Evolutionary conservation across 164 flowering plant species (phyloP), one percentile per base, ranked within the genome.

Genomic region (Vitis vinifera): DNA sequence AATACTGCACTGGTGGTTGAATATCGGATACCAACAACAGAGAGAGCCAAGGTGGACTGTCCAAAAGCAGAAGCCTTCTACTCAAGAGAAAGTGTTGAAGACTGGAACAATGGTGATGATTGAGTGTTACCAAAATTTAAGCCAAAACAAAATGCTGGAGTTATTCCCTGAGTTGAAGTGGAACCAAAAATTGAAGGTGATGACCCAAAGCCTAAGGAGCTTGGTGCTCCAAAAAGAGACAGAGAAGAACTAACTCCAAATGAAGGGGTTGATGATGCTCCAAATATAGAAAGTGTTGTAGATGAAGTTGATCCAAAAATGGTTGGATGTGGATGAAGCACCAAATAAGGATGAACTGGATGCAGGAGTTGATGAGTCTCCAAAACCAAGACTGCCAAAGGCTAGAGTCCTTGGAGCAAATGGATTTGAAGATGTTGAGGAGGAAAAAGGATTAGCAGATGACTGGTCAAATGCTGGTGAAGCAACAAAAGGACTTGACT

Each of bases 121-220:
- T 91, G 97, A n/a, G 91, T 87, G 77, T 76, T 86, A 48, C 82
- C 84, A 80, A 89, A 88, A 60, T 51, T 81, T 66, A 81, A 55
- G 71, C 89, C 81, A 68, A 86, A 56, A 62, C 81, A 78, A 86
- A 88, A 89, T 74, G 87, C 10, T 47, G 90, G 49, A 63, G 80
- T 44, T 66, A 87, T 63, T 69, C 78, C 89, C 62, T 82, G 87
- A 66, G 89, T 77, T 64, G 91, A 68, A 73, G 84, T 47, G 63
- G 93, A 70, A 67, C 82, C 80, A 78, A 92, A 94, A 10, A 86
- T 66, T 11, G 92, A 82, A 10, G 89, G 74, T 9, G 89, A 71
- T 13, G 93, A 70, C 9, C 85, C 87, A 80, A 86, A 86, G 14
- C 81, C 71, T 61, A 92, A 76, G 3, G 85, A 47, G 70, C 71